Conservation (phyloP, 305 asterid genomes). For the Rubia tinctorum region DNA sequence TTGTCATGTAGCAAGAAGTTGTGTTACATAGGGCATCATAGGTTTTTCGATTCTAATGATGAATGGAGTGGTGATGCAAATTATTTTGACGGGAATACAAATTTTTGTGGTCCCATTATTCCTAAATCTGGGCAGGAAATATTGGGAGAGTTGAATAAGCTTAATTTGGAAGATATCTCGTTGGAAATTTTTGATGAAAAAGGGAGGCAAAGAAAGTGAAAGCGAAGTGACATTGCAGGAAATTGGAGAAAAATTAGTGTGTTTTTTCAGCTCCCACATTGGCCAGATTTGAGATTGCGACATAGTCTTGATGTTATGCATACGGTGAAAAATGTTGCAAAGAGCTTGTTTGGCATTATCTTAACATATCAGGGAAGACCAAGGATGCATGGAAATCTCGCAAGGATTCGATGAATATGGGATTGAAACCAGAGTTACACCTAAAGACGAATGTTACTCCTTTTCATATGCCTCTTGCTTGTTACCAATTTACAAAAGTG, state of each 20-base stretch:
- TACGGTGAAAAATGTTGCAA: background rate
- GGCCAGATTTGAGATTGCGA: background rate
- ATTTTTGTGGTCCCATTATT: background rate
- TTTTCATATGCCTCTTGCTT: background rate
- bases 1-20: background rate
- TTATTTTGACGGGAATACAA: background rate
- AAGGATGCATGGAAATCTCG: background rate
- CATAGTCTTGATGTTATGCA: background rate
- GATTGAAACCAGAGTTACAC: background rate
- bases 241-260: background rate
- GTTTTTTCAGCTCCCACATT: background rate
- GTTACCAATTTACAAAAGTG: constrained; percentile 3
- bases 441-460: background rate
- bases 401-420: background rate
- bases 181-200: background rate
- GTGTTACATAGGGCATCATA: constrained; percentile 2
- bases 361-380: background rate
- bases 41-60: background rate
- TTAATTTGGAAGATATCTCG: background rate
- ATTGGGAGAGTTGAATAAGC: background rate
- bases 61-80: background rate
- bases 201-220: background rate
- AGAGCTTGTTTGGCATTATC: background rate
- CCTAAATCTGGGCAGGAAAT: background rate
- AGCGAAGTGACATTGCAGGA: background rate